Evolutionary conservation across 805 yeast genomes (phyloP).

Genomic region (Middelhovenomyces tepae): DNA sequence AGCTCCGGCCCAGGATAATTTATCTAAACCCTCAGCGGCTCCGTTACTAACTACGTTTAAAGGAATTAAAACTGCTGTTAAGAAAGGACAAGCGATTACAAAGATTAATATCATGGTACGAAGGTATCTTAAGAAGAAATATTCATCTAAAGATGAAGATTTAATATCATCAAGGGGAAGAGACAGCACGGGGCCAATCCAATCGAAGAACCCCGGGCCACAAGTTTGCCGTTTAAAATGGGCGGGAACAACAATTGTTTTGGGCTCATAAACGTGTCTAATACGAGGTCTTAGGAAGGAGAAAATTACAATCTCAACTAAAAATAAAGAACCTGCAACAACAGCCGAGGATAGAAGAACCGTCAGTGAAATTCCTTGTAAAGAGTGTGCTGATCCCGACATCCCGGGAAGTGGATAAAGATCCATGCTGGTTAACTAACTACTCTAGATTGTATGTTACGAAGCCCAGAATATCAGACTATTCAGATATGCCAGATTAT

Average conservation of each 20-base stretch:
- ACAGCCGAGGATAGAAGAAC: conserved; percentile 48
- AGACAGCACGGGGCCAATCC: conserved; percentile 51
- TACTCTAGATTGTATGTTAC: too few relatives aligned
- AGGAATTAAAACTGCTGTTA: conserved; percentile 55
- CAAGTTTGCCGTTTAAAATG: too few relatives aligned
- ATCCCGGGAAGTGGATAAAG: too few relatives aligned
- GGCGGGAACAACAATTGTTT: conserved; percentile 40
- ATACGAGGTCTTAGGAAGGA: conserved; percentile 28
- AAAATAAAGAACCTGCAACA: conserved; percentile 45
- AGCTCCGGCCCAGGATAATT: conserved; percentile 62
- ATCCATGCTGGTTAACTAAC: too few relatives aligned
- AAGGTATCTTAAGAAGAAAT: conserved; percentile 59
- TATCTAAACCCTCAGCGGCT: conserved; percentile 42
- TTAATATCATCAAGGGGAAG: conserved; percentile 46
- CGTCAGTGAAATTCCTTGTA: conserved; percentile 32
- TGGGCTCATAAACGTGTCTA: conserved; percentile 44
- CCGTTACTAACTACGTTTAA: conserved; percentile 43
- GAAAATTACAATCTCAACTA: conserved; percentile 38
- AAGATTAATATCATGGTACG: conserved; percentile 44
- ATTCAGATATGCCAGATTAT: too few relatives aligned
- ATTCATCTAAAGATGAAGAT: conserved; percentile 50
- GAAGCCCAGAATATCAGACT: too few relatives aligned
- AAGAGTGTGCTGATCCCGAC: conserved; percentile 11
- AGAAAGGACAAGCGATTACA: conserved; percentile 41
- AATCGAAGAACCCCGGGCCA: too few relatives aligned